Evolutionary conservation across 2,329 filamentous ascomycete genomes (phyloP), one percentile per base, ranked within the genome.

Genomic region (Apiospora kogelbergensis): DNA sequence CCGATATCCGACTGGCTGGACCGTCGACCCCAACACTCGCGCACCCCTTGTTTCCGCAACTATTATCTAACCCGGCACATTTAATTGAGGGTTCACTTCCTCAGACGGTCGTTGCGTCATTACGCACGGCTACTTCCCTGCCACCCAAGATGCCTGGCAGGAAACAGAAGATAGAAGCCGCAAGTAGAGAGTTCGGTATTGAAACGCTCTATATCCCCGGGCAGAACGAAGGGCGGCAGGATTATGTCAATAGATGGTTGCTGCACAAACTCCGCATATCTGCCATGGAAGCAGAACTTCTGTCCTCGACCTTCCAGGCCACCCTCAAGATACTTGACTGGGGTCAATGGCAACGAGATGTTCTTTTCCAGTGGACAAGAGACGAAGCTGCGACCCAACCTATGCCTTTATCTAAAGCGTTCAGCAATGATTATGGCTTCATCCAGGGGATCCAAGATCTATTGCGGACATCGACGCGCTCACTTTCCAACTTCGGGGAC

Each of bases 171-270:
- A 73, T 85, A 65, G 78, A 79, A 1, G 76, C 81, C 24, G 82
- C 83, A 2, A 78, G 80, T 66, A 87, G 85, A 69, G 86, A 88
- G 73, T 81, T 80, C n/a, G 79, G 78, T 41, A 87, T 87, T 66
- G 77, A 83, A 57, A 80, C 76, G 6, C 78, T 86, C 13, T 74
- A 86, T 65, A 72, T 72, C 30, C 80, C 81, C 2, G 73, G 76
- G 3, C 73, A 78, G 13, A 73, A 74, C 2, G 80, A 79, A 2
- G 79, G 81, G 71, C 84, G 82, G 71, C 76, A 75, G 1, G 82
- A 86, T 65, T 85, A 81, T 68, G 81, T 88, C 72, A 84, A 84
- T 71, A 80, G 84, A 48, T 88, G 86, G 86, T 76, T 88, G 2
- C 79, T 88, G 15, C 84, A 88, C 64, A 82, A 83, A 53, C 78